Conservation (phyloP, 148 eudicot species). For the Silene uniflora region DNA sequence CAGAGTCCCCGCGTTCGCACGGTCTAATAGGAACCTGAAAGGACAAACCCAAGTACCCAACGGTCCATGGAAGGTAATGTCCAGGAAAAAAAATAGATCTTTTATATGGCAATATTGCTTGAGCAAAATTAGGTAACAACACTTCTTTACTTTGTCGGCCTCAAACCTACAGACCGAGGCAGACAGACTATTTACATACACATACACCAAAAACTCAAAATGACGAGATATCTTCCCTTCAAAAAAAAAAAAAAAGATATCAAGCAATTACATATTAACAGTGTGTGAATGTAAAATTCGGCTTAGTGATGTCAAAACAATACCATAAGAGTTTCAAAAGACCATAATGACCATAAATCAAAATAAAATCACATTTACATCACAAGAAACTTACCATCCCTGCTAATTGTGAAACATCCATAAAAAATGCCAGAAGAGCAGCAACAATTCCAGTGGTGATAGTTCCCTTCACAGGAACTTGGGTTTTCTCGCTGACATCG, state of each 20-base stretch:
- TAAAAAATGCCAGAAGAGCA: conserved; percentile 65
- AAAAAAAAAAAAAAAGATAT: no score
- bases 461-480: conserved; percentile 88
- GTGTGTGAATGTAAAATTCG: not conserved
- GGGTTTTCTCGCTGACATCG: conserved; percentile 62
- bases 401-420: conserved; percentile 86
- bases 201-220: not conserved
- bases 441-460: conserved; percentile 61
- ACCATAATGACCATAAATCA: not conserved
- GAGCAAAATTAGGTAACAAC: not conserved
- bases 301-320: not conserved
- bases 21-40: not conserved
- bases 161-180: not conserved
- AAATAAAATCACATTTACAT: not conserved
- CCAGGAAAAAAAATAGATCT: no score
- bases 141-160: not conserved
- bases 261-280: not conserved
- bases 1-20: not conserved
- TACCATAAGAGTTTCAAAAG: not conserved
- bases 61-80: not conserved
- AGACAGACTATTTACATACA: not conserved
- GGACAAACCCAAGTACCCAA: not conserved
- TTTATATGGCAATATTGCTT: not conserved
- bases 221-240: not conserved
- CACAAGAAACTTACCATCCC: conserved; percentile 63